A percentile compares a stretch with the other conserved stretches of the same genome.
Evolutionary conservation across 179 eudicot genomes (phyloP).

Genomic region (Silene noctiflora): DNA sequence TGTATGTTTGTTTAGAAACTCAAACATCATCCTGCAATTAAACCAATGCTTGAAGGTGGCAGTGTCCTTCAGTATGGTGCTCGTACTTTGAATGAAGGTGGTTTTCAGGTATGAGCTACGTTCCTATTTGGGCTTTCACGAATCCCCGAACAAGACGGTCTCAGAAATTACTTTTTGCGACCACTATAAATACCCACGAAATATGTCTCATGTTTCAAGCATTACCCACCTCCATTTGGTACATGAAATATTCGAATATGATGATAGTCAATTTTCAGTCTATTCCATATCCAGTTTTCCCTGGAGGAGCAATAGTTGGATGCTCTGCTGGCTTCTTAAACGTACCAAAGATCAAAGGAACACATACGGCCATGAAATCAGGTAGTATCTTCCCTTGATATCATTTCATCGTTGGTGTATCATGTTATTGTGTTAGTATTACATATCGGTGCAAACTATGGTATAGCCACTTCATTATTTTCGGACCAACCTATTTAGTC

Average conservation of each 20-base stretch:
- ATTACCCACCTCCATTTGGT: constrained; percentile 7
- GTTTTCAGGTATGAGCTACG: constrained; percentile 71
- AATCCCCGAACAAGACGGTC: background rate
- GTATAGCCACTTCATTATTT: background rate
- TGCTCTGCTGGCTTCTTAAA: constrained; percentile 99
- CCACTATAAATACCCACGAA: background rate
- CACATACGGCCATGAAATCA: constrained; percentile 99
- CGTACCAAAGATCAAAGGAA: constrained; percentile 94
- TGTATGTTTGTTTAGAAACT: constrained; percentile 50
- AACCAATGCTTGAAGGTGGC: constrained; percentile 84
- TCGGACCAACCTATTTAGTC: background rate
- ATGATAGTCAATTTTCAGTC: constrained; percentile 88
- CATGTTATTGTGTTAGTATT: background rate
- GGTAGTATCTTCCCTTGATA: constrained; percentile 37
- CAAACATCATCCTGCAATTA: constrained; percentile 84
- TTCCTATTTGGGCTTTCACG: background rate
- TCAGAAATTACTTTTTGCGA: background rate
- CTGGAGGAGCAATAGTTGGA: constrained; percentile 97
- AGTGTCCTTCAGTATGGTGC: constrained; percentile 94
- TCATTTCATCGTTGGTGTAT: background rate
- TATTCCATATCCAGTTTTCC: constrained; percentile 98
- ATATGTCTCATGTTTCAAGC: constrained; percentile 10
- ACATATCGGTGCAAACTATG: background rate
- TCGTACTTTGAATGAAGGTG: constrained; percentile 96
- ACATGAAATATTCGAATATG: constrained; percentile 30